Evolutionary conservation across 768 basidiomycete species (phyloP).

Genomic region (Coprinopsis cinerea): DNA sequence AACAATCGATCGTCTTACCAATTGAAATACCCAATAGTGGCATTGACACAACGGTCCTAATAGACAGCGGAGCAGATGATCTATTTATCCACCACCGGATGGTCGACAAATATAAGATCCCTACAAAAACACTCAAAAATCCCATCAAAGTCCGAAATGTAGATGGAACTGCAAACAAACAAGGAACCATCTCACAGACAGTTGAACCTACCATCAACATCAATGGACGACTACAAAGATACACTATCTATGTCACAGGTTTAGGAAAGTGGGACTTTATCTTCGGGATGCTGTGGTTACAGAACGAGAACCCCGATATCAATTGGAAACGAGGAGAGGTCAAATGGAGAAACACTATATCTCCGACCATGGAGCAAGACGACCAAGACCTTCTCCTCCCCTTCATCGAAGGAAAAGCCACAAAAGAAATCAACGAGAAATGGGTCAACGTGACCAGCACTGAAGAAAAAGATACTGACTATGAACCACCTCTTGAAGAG

Average conservation of each 20-base stretch:
- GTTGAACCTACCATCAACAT: conserved; percentile 16
- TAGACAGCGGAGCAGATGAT: background rate
- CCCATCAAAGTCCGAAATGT: too few species aligned
- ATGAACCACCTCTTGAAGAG: background rate
- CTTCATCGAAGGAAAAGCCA: too few species aligned
- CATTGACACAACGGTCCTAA: background rate
- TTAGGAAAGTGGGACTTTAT: too few species aligned
- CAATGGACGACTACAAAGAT: conserved; percentile 6
- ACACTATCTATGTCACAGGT: background rate
- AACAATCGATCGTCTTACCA: too few species aligned
- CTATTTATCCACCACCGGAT: background rate
- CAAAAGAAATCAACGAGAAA: too few species aligned
- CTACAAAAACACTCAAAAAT: background rate
- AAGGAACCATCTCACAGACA: conserved; percentile 12
- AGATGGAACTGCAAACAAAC: too few species aligned
- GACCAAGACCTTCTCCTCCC: background rate
- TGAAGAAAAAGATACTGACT: too few species aligned
- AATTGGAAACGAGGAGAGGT: too few species aligned
- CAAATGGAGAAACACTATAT: background rate
- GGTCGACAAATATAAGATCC: background rate
- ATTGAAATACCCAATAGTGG: too few species aligned
- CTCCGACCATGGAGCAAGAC: background rate
- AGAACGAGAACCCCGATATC: too few species aligned
- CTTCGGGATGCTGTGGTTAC: too few species aligned
- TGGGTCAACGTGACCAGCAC: background rate